A percentile compares a stretch with the other conserved stretches of the same genome.
These are phyloP conservation scores for Globisporangium nunn DNA, from an alignment of 352 stramenopile genomes.

Conservation along the genomic window DNA sequence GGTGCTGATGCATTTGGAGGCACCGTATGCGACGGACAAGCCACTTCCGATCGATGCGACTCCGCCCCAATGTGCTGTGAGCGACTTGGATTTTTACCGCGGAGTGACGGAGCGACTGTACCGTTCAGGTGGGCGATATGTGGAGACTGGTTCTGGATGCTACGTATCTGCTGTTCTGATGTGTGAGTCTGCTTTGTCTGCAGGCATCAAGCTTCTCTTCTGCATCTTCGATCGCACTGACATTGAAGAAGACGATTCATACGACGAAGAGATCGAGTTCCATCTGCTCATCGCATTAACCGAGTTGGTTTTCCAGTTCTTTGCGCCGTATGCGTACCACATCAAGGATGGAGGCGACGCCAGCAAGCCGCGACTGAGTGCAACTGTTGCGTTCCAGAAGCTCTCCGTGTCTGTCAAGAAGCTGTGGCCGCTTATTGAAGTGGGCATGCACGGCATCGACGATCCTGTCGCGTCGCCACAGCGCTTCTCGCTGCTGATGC, in stretches of 20 bases:
- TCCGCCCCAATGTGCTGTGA: slow-evolving; percentile 17
- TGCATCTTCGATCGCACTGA: slow-evolving; percentile 63
- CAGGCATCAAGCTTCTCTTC: slow-evolving; percentile 56
- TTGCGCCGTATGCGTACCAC: slow-evolving; percentile 30
- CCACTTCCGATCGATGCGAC: slow-evolving; percentile 17
- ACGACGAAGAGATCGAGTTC: slow-evolving; percentile 71
- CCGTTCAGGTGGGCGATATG: slow-evolving; percentile 26
- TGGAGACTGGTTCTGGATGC: not conserved
- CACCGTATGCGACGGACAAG: slow-evolving; percentile 18
- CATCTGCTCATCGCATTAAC: slow-evolving; percentile 47
- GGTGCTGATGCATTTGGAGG: slow-evolving; percentile 39
- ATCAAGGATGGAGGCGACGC: slow-evolving; percentile 13
- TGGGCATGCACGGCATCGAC: slow-evolving; percentile 35
- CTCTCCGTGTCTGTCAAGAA: slow-evolving; percentile 32
- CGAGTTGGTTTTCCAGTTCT: slow-evolving; percentile 58
- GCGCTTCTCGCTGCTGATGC: slow-evolving; percentile 58
- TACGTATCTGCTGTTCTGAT: not conserved
- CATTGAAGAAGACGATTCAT: slow-evolving; percentile 63
- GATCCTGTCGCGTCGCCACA: slow-evolving; percentile 44
- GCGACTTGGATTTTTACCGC: slow-evolving; percentile 27
- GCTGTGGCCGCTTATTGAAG: slow-evolving; percentile 40
- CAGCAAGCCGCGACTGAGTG: slow-evolving; percentile 3
- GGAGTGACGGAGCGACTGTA: slow-evolving; percentile 32
- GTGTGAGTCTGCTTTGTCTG: slow-evolving; percentile 1
- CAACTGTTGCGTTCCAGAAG: slow-evolving; percentile 22